Evolutionary conservation across 768 basidiomycete species (phyloP).

Genomic region (Tubosaeta brunneosetosa): DNA sequence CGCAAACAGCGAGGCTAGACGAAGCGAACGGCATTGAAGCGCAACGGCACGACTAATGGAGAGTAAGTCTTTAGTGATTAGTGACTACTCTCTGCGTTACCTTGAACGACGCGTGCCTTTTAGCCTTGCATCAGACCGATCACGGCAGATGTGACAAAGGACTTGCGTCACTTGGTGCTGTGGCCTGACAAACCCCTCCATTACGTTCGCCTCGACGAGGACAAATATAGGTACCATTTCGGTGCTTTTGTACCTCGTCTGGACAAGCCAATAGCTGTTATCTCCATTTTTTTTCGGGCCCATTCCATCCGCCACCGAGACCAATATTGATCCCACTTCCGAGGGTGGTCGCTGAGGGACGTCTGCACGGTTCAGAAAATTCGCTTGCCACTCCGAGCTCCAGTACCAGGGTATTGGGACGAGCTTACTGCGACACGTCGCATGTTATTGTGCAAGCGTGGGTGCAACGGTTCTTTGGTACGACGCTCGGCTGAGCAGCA

Average conservation of each 20-base stretch:
- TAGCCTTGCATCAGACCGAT: conserved; percentile 30
- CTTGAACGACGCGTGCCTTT: conserved; percentile 1
- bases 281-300: conserved; percentile 51
- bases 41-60: not conserved
- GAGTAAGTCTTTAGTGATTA: conserved; percentile 12
- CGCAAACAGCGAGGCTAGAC: conserved; percentile 1
- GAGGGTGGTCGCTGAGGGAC: conserved; percentile 1
- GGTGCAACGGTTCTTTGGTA: conserved; percentile 50
- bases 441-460: conserved; percentile 38
- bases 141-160: conserved; percentile 40
- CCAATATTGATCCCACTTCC: not conserved
- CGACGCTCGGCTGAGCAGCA: conserved; percentile 46
- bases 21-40: conserved; percentile 1
- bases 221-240: conserved; percentile 46
- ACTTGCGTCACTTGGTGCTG: conserved; percentile 52
- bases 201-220: conserved; percentile 50
- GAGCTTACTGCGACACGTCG: conserved; percentile 37
- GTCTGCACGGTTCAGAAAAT: conserved; percentile 53
- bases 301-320: conserved; percentile 20
- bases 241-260: conserved; percentile 46
- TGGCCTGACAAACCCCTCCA: conserved; percentile 50
- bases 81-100: not conserved
- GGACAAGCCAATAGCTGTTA: conserved; percentile 44
- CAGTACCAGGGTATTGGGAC: conserved; percentile 54
- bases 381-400: conserved; percentile 49